Evolutionary conservation across 805 yeast genomes (phyloP).

Genomic region (Pichia phayaonensis): DNA sequence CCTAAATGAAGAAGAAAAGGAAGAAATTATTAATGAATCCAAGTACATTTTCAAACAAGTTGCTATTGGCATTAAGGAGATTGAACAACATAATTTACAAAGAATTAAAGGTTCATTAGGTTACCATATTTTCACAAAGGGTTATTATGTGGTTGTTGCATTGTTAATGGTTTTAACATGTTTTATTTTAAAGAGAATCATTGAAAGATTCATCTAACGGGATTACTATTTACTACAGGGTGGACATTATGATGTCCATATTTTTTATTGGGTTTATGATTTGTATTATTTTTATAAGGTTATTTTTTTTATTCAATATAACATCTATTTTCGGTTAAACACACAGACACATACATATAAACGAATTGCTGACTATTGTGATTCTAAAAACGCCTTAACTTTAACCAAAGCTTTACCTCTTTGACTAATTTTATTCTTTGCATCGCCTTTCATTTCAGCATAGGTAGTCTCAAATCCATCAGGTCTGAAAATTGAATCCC

Average conservation of each 20-base stretch:
- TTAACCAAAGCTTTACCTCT: conserved; percentile 76
- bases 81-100: conserved; percentile 56
- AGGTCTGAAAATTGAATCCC: conserved; percentile 91
- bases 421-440: conserved; percentile 81
- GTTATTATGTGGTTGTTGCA: conserved; percentile 37
- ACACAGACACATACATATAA: neutral
- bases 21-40: conserved; percentile 61
- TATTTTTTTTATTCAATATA: neutral
- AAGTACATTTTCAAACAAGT: conserved; percentile 58
- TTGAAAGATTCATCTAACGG: neutral
- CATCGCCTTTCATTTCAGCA: conserved; percentile 77
- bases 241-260: neutral
- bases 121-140: conserved; percentile 45
- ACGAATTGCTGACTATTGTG: conserved; percentile 21
- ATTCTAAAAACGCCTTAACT: conserved; percentile 42
- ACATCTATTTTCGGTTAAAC: conserved; percentile 5
- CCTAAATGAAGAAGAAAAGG: conserved; percentile 65
- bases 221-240: no score
- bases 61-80: conserved; percentile 52
- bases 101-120: conserved; percentile 48
- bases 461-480: conserved; percentile 65
- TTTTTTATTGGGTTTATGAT: neutral
- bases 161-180: conserved; percentile 28
- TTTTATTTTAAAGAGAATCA: conserved; percentile 18
- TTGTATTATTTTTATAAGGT: neutral